Evolutionary conservation across 768 basidiomycete genomes (phyloP).

Genomic region (Phaeotremella fagi): DNA sequence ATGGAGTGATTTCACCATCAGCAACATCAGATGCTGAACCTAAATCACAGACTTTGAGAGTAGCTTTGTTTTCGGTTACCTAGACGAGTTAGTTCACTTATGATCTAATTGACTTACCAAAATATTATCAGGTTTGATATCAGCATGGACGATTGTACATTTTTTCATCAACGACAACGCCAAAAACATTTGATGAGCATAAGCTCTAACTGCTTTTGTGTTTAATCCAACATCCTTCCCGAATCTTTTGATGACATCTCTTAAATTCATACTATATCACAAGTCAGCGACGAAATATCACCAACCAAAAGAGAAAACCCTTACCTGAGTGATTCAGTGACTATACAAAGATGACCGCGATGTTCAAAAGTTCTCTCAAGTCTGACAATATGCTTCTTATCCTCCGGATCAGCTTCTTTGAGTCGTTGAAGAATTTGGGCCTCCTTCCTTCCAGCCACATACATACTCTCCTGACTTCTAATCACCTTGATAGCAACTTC

Average conservation of each 20-base stretch:
- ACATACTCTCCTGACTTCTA: conserved; percentile 93
- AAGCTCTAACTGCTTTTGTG: conserved; percentile 95
- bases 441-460: conserved; percentile 90
- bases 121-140: conserved; percentile 98
- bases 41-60: conserved; percentile 90
- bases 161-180: conserved; percentile 78
- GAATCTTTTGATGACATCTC: conserved; percentile 95
- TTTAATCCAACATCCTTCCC: conserved; percentile 97
- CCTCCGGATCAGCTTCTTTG: conserved; percentile 83
- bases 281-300: not conserved
- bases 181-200: conserved; percentile 92
- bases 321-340: conserved; percentile 89
- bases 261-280: conserved; percentile 79
- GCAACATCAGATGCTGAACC: conserved; percentile 94
- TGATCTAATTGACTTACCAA: conserved; percentile 57
- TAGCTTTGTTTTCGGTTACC: conserved; percentile 92
- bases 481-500: conserved; percentile 99
- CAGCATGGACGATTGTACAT: conserved; percentile 92
- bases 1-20: conserved; percentile 89
- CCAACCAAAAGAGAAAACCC: conserved; percentile 17
- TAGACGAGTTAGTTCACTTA: conserved; percentile 43
- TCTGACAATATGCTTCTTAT: conserved; percentile 94
- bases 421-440: conserved; percentile 81
- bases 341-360: conserved; percentile 90
- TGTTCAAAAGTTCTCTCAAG: conserved; percentile 93